Base-by-base conservation (phyloP, 345 rosid species). In the Populus davidiana region DNA sequence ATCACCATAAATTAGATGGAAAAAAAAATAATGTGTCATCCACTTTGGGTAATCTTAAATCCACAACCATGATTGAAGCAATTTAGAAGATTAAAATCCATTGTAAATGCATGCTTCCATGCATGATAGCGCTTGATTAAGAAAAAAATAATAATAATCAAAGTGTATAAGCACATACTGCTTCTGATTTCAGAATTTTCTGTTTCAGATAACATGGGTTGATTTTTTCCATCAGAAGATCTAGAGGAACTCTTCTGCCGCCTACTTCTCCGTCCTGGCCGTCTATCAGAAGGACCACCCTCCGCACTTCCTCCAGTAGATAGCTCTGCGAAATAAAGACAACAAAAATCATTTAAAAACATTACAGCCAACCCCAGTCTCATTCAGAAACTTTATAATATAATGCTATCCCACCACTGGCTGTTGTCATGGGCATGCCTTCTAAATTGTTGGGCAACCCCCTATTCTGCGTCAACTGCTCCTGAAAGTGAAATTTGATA, bases 211-310 rank as follows among this genome's bases (percentile, higher is more conserved):
- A 84, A 78, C 80, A 56, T 2, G 9, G 67, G 82, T 75, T 70
- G 87, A 77, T 54, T 79, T 81, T 86, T 89, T 75, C 86, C 91
- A 77, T 91, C 93, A 80, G 66, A 73, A 81, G 86, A 66, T 86
- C 83, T 88, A 80, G 83, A 75, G 66, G 90, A 86, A 85, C 82
- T 87, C 86, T 83, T 96, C 73, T 89, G 94, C 69, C 96, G 92
- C 84, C 97, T 91, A 77, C 89, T 74, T 82, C 84, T 92, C 89
- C 93, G 89, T 85, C 93, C 95, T 10, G 86, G 47, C 38, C 87
- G 81, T 78, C 86, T 81, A 59, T 90, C 94, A 75, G 87, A 80
- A 49, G 78, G 64, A 71, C 85, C 89, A 86, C 82, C 89, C 80
- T 87, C 89, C 10, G 69, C 59, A 82, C 80, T 70, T 73, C 77